Evolutionary conservation across 1,284 basidiomycete genomes (phyloP).

Genomic region (Malassezia japonica): DNA sequence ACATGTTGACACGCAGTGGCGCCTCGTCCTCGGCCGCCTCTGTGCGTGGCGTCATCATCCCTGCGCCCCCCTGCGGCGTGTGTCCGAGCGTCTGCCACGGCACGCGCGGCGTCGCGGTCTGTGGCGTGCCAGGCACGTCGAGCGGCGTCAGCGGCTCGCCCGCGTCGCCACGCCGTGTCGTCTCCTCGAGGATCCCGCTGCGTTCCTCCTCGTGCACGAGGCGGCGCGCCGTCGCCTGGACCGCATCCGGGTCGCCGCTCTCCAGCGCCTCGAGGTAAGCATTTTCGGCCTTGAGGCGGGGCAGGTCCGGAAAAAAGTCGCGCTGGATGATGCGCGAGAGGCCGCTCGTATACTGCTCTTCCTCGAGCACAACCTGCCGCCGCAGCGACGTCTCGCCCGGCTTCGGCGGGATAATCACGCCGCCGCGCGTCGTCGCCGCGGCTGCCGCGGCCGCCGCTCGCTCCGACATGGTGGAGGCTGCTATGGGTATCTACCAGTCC

Average conservation of each 20-base stretch:
- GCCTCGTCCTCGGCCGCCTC: background rate
- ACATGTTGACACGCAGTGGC: conserved; percentile 15
- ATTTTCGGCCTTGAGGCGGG: conserved; percentile 35
- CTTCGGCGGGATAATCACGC: conserved; percentile 4
- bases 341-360: conserved; percentile 86
- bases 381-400: conserved; percentile 25
- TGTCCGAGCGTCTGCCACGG: conserved; percentile 4
- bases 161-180: background rate
- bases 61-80: conserved; percentile 2
- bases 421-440: conserved; percentile 3
- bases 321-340: conserved; percentile 89
- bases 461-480: background rate
- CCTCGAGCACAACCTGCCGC: conserved; percentile 50
- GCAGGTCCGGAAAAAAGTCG: conserved; percentile 74
- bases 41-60: background rate
- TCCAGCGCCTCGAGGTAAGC: conserved; percentile 38
- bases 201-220: conserved; percentile 24
- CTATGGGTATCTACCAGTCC: background rate
- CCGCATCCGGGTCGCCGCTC: conserved; percentile 19
- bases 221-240: conserved; percentile 17
- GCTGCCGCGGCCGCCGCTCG: too few relatives aligned
- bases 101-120: background rate
- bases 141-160: conserved; percentile 6
- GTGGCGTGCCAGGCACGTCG: conserved; percentile 4
- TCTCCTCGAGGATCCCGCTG: conserved; percentile 14